Evolutionary conservation across 805 yeast genomes (phyloP).

Genomic region (Myxozyma udenii): DNA sequence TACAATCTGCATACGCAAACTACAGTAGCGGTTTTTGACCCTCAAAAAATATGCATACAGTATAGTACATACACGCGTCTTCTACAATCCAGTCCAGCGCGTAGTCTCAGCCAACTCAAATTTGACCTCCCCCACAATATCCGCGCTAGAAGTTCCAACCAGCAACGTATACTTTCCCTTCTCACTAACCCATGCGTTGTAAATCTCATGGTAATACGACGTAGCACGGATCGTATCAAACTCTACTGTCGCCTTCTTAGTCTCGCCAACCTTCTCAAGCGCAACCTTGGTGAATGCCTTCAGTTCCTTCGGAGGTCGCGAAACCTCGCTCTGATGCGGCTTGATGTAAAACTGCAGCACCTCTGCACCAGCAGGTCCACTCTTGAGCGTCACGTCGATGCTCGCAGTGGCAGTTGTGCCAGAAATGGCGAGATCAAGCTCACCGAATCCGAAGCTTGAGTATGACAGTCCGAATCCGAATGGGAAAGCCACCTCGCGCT

Average conservation of each 20-base stretch:
- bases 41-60: too few species aligned
- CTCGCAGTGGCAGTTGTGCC: neutral
- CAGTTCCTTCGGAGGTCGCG: constrained; percentile 58
- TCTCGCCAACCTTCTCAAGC: constrained; percentile 43
- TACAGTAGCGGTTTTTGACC: too few species aligned
- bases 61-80: too few species aligned
- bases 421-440: constrained; percentile 40
- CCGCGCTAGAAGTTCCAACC: constrained; percentile 23
- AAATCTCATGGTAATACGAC: constrained; percentile 53
- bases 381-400: constrained; percentile 4
- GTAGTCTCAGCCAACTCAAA: constrained; percentile 30
- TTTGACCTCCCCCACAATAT: neutral
- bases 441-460: constrained; percentile 61
- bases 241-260: constrained; percentile 41
- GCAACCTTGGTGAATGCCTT: constrained; percentile 54
- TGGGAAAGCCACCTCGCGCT: constrained; percentile 51
- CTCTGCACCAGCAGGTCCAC: constrained; percentile 51
- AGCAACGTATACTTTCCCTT: constrained; percentile 49
- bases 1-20: too few species aligned
- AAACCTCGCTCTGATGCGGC: constrained; percentile 39
- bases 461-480: constrained; percentile 65
- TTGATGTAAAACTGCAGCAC: constrained; percentile 54
- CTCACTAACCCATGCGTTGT: constrained; percentile 51
- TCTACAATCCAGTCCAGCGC: constrained; percentile 35
- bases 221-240: constrained; percentile 50